A percentile compares a stretch with the other conserved stretches of the same genome.
Evolutionary conservation across 345 rosid species (phyloP).

Genomic region (Clausena lansium): DNA sequence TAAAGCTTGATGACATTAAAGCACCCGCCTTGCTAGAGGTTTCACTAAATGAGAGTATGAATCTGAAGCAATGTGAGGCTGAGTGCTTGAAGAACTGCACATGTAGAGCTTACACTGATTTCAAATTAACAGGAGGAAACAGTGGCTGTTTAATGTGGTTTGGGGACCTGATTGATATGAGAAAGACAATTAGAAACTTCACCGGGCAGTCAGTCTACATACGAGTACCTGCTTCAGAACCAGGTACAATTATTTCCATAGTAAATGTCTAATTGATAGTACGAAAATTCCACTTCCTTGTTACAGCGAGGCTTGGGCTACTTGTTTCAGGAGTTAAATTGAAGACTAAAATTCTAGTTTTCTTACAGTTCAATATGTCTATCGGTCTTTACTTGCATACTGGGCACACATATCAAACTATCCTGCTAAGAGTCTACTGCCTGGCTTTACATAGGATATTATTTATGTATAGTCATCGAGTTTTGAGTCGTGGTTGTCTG

Average conservation of each 20-base stretch:
- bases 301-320: not conserved
- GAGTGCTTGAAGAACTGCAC: constrained; percentile 28
- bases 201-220: constrained; percentile 18
- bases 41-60: constrained; percentile 15
- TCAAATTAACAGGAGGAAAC: constrained; percentile 19
- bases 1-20: not conserved
- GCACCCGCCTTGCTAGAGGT: not conserved
- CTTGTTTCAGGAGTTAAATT: no score
- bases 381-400: no score
- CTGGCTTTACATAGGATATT: no score
- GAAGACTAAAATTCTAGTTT: no score
- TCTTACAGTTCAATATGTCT: no score
- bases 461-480: no score
- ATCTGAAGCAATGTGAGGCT: constrained; percentile 19
- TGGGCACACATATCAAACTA: no score
- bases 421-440: no score
- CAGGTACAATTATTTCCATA: constrained; percentile 12
- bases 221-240: constrained; percentile 14
- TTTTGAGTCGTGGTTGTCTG: no score
- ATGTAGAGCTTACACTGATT: constrained; percentile 29
- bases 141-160: constrained; percentile 36
- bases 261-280: not conserved
- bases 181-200: not conserved
- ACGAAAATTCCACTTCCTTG: not conserved
- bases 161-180: constrained; percentile 26